Evolutionary conservation across 768 basidiomycete species (phyloP).

Genomic region (Multifurca ochricompacta): DNA sequence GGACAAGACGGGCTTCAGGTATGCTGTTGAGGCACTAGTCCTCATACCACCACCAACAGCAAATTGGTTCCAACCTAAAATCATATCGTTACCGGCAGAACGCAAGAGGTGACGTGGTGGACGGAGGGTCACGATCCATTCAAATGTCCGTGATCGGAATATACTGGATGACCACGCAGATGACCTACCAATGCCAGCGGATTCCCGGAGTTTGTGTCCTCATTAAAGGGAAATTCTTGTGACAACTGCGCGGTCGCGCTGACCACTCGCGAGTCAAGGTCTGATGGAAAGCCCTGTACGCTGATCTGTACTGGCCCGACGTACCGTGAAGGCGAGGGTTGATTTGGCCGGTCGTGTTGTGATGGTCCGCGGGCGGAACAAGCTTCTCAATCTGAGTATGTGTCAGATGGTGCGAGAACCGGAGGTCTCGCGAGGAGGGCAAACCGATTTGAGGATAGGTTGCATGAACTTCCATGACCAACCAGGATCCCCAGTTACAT

Average conservation of each 20-base stretch:
- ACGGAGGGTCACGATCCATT: too few relatives aligned
- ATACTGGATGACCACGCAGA: too few relatives aligned
- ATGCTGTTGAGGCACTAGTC: background rate
- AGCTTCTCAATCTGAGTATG: constrained; percentile 12
- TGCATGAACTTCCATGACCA: constrained; percentile 15
- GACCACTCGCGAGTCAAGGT: constrained; percentile 8
- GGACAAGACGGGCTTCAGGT: background rate
- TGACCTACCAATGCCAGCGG: background rate
- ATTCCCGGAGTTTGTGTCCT: background rate
- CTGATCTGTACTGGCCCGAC: constrained; percentile 12
- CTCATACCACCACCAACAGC: background rate
- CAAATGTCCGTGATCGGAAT: too few relatives aligned
- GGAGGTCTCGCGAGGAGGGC: background rate
- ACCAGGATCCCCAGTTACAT: constrained; percentile 8
- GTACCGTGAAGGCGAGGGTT: constrained; percentile 6
- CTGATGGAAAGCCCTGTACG: constrained; percentile 2
- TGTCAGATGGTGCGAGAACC: background rate
- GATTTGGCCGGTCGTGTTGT: constrained; percentile 14
- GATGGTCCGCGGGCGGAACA: constrained; percentile 11
- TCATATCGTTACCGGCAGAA: too few relatives aligned
- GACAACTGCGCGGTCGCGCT: background rate
- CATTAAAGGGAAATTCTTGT: background rate
- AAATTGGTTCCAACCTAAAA: constrained; percentile 1
- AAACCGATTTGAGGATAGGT: constrained; percentile 4
- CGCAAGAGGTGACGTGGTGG: too few relatives aligned